A percentile compares a stretch with the other conserved stretches of the same genome.
Evolutionary conservation across 495 filamentous ascomycete genomes (phyloP).

Genomic region (Penicillium malachiteum): DNA sequence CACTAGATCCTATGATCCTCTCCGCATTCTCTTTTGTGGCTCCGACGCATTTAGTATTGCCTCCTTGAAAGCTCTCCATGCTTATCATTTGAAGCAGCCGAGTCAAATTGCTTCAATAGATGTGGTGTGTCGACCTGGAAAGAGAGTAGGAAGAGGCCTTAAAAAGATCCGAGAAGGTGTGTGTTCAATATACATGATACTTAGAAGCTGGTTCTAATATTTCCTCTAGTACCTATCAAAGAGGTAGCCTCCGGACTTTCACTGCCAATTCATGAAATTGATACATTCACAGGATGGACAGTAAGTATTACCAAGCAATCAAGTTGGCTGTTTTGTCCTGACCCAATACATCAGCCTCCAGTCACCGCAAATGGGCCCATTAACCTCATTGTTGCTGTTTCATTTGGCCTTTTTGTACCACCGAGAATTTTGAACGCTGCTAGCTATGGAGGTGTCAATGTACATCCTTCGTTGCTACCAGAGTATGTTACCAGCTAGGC

Average conservation of each 20-base stretch:
- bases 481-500: conserved; percentile 50
- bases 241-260: conserved; percentile 57
- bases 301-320: conserved; percentile 37
- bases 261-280: conserved; percentile 69
- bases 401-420: conserved; percentile 89
- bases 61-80: conserved; percentile 69
- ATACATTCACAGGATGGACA: conserved; percentile 80
- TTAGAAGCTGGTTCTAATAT: neutral
- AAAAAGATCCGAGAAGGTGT: conserved; percentile 74
- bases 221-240: conserved; percentile 70
- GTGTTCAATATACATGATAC: neutral
- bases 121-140: conserved; percentile 79
- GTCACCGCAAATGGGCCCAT: conserved; percentile 48
- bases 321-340: neutral
- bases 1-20: conserved; percentile 53
- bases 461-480: conserved; percentile 92
- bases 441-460: conserved; percentile 84
- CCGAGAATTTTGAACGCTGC: conserved; percentile 64
- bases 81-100: conserved; percentile 53
- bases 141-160: conserved; percentile 68
- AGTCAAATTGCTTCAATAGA: conserved; percentile 75
- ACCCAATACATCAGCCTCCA: conserved; percentile 53
- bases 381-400: conserved; percentile 91
- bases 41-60: conserved; percentile 88
- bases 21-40: conserved; percentile 93